A percentile compares a stretch with the other conserved stretches of the same genome.
These are phyloP conservation scores for Manihot esculenta DNA, from an alignment of 441 rosid genomes.

Conservation along the genomic window DNA sequence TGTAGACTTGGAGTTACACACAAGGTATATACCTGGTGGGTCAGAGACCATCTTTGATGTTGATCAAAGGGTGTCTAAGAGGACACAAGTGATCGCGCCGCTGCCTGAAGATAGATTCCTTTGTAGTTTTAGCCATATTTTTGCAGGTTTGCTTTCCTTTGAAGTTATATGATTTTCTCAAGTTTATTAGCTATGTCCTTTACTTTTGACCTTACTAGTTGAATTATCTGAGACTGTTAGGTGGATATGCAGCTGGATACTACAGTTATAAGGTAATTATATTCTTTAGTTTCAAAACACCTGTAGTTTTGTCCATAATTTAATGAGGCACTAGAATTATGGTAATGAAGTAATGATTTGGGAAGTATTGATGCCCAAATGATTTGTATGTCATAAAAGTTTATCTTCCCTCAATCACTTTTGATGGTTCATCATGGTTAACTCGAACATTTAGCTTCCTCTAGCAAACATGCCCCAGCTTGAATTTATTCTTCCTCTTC, in stretches of 20 bases:
- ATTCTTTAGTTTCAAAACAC: background rate
- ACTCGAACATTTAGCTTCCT: background rate
- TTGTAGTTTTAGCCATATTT: slow-evolving; percentile 82
- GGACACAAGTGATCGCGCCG: slow-evolving; percentile 75
- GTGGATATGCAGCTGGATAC: slow-evolving; percentile 96
- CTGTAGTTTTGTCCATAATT: background rate
- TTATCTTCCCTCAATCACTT: background rate
- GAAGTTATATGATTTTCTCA: background rate
- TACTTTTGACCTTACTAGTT: background rate
- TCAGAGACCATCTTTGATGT: slow-evolving; percentile 76
- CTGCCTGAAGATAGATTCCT: slow-evolving; percentile 87
- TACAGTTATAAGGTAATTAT: slow-evolving; percentile 87
- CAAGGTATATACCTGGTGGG: slow-evolving; percentile 65
- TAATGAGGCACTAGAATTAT: background rate
- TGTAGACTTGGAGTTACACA: slow-evolving; percentile 83
- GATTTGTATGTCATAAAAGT: background rate
- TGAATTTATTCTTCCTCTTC: background rate
- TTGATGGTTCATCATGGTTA: background rate
- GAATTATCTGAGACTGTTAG: slow-evolving; percentile 34
- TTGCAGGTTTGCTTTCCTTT: slow-evolving; percentile 55
- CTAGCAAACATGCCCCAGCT: slow-evolving; percentile 6
- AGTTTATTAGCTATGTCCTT: slow-evolving; percentile 7
- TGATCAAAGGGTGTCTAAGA: slow-evolving; percentile 63
- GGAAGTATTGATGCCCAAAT: background rate
- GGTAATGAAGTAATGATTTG: background rate